Evolutionary conservation across 139 green algal genomes (phyloP), one percentile per base, ranked within the genome.

Genomic region (Pleodorina starrii): DNA sequence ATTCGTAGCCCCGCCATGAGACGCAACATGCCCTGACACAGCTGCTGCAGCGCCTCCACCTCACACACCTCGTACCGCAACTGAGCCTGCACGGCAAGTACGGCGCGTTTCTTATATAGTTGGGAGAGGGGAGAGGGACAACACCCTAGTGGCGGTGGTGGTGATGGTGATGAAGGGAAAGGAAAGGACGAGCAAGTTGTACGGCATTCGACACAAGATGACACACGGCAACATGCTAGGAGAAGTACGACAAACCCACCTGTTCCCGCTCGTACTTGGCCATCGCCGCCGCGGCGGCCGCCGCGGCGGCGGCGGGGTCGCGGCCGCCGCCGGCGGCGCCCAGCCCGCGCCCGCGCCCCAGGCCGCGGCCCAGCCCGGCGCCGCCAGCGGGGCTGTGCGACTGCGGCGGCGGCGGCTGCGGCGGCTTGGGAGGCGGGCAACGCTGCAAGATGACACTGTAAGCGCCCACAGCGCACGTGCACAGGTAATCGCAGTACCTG

Each of bases 21-120:
- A 7, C 90, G 90, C 81, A 96, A 79, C 57, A 95, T 50, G 43
- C 88, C 95, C 75, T 94, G 78, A 69, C 90, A 93, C 83, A 95
- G 57, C 10, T 78, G 81, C 42, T 90, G 76, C 7, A 90, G 25
- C 69, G 90, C 50, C 54, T 80, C 91, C 44, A 78, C 75, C 38
- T 88, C 48, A 23, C 84, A 16, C 29, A 48, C 32, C 46, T 90
- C 90, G 72, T 27, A 83, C 16, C 44, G 85, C n/a, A 81, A 27
- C 50, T 54, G 79, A 14, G 25, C 40, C 90, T 91, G 87, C 42
- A 12, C n/a, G n/a, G n/a, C n/a, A n/a, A n/a, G n/a, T n/a, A n/a
- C n/a, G n/a, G n/a, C n/a, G n/a, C n/a, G n/a, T n/a, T n/a, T n/a
- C n/a, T n/a, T n/a, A n/a, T n/a, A n/a, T 46, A 79, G 44, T 35